Evolutionary conservation across 164 flowering plant species (phyloP), one percentile per base, ranked within the genome.

Genomic region (Aristolochia fimbriata): DNA sequence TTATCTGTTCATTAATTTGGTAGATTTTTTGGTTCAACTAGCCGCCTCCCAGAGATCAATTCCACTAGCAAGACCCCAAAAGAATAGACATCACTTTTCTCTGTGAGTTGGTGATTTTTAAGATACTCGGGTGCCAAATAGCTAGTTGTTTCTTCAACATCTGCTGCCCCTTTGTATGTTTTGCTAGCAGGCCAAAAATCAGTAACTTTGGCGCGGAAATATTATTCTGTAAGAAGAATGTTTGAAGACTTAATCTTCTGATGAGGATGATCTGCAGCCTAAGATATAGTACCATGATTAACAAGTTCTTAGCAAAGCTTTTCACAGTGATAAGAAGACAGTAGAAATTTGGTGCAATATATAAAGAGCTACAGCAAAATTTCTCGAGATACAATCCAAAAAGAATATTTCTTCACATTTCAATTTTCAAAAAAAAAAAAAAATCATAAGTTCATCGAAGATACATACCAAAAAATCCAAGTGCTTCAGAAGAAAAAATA

Each of bases 131-230:
- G 98, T 66, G 89, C 98, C 55, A 93, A 78, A 77, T 93, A 93
- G 30, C 98, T 97, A 3, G 98, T 96, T 55, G 99, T 93, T 68
- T 97, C 99, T 76, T 90, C 86, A 30, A 93, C 86, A 76, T 93
- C 96, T 25, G 96, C 87, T 22, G 68, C 84, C 51, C 84, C 98
- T 8, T 80, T 69, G 23, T 93, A 91, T 51, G 66, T 65, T 57
- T 86, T 81, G 47, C 92, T 73, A 25, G 99, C 94, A 82, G 90
- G 88, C 31, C 99, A 96, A 70, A 90, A 90, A 65, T 93, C 98
- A 15, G 98, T 81, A 16, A 93, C 98, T 73, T 93, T 93, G 47
- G 96, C 98, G 53, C 97, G 78, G 22, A 81, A 72, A n/a, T n/a
- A n/a, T 31, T 77, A 81, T 24, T 87, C 96, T 1, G 94, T 88